Evolutionary conservation across 1,284 basidiomycete genomes (phyloP), one percentile per base, ranked within the genome.

Genomic region (Ceratobasidium sp.): DNA sequence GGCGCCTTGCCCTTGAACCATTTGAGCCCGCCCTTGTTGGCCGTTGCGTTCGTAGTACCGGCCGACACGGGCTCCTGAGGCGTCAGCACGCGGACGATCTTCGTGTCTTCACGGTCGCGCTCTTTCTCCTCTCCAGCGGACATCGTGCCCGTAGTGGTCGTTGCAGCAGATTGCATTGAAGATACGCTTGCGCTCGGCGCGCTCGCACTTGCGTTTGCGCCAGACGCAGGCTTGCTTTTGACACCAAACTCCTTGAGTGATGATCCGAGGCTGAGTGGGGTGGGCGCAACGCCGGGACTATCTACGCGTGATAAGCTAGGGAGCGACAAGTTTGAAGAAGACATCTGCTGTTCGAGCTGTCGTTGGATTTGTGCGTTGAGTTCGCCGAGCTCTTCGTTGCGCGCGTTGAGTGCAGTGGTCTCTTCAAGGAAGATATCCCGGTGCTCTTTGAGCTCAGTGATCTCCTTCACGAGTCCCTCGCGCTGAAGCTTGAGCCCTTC

Each of bases 351-450:
- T 31, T 97, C 95, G 79, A 93, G 87, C 72, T 93, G 91, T 51
- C 92, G 90, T 4, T 89, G 84, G 77, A 96, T 93, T 74, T 95
- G 92, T 1, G 91, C 86, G 78, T 93, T 93, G 66, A 97, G 88
- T 80, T 96, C 93, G 5, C 92, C 93, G 14, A 99, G 87, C 81
- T 97, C 94, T 80, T 97, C 96, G 83, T 99, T 98, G 74, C 96
- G 91, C 17, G 91, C 92, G 80, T 95, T 96, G 64, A 99, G 88
- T 24, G 91, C 90, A 0, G 94, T 92, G 0, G 96, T 94, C 84
- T 99, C 97, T 79, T 98, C 96, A 22, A 97, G 84, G 84, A 93
- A 94, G 50, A 92, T 88, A 79, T 98, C 95, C 36, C 95, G 89
- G 2, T 93, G 91, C 36, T 94, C 92, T 80, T 91, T 92, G 66